These are phyloP conservation scores for Clarireedia monteithiana DNA, from an alignment of 2,329 filamentous ascomycete genomes.

Conservation along the genomic window DNA sequence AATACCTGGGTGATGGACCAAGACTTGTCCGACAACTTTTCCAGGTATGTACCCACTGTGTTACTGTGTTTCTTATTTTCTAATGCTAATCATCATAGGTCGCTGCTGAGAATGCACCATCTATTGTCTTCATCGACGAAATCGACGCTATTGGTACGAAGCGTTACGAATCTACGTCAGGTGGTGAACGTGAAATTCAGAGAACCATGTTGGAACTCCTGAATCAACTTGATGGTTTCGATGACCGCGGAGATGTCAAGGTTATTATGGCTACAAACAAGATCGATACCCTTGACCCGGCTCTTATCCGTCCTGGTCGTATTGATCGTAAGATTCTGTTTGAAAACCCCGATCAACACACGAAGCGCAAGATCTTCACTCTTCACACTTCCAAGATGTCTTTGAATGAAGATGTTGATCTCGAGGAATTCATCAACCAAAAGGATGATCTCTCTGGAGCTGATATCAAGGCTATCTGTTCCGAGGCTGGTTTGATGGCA, in stretches of 20 bases:
- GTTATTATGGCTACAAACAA: slow-evolving; percentile 99
- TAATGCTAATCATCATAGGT: slow-evolving; percentile 45
- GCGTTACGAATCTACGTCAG: slow-evolving; percentile 94
- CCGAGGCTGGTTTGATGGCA: slow-evolving; percentile 90
- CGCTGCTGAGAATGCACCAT: slow-evolving; percentile 89
- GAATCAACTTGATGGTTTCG: slow-evolving; percentile 97
- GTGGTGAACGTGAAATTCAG: slow-evolving; percentile 94
- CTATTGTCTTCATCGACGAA: slow-evolving; percentile 98
- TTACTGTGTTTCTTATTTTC: neutral
- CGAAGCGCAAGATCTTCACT: slow-evolving; percentile 94
- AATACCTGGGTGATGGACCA: slow-evolving; percentile 94
- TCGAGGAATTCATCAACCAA: slow-evolving; percentile 97
- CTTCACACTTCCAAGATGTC: slow-evolving; percentile 99
- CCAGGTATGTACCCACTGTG: slow-evolving; percentile 45
- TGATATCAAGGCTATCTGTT: slow-evolving; percentile 98
- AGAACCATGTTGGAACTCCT: slow-evolving; percentile 97
- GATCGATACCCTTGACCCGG: slow-evolving; percentile 94
- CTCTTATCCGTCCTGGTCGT: slow-evolving; percentile 90
- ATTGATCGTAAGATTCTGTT: slow-evolving; percentile 95
- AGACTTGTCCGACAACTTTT: slow-evolving; percentile 93
- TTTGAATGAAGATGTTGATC: slow-evolving; percentile 88
- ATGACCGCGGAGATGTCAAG: slow-evolving; percentile 97
- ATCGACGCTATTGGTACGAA: slow-evolving; percentile 99
- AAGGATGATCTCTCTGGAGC: slow-evolving; percentile 97
- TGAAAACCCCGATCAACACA: slow-evolving; percentile 69